Percentiles rank a stretch among this genome's conserved stretches.
These are phyloP conservation scores for Yamadazyma nakazawae DNA, from an alignment of 805 yeast species.

Conservation along the genomic window DNA sequence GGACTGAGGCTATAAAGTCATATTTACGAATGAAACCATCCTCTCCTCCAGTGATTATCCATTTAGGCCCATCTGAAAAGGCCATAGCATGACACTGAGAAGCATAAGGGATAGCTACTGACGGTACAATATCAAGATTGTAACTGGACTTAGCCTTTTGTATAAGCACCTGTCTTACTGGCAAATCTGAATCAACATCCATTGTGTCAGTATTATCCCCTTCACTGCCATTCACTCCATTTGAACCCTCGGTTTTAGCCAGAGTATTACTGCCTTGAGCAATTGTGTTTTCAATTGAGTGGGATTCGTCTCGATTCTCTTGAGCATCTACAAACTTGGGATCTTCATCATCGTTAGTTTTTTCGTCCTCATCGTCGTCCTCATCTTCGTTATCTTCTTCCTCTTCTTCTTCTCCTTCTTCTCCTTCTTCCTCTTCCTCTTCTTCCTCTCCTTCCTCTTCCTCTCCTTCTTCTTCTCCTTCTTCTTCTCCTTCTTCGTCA, in stretches of 20 bases:
- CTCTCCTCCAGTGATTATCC: constrained; percentile 91
- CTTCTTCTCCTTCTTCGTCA: constrained; percentile 15
- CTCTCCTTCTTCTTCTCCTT: constrained; percentile 14
- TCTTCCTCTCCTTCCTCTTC: constrained; percentile 16
- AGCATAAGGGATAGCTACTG: constrained; percentile 83
- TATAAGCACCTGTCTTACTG: constrained; percentile 27
- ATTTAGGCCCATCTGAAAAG: constrained; percentile 74
- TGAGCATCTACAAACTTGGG: constrained; percentile 9
- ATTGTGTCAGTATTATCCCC: neutral
- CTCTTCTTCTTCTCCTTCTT: constrained; percentile 16
- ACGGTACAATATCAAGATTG: constrained; percentile 71
- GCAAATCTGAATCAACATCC: constrained; percentile 8
- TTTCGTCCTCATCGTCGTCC: constrained; percentile 16
- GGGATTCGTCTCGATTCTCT: constrained; percentile 3
- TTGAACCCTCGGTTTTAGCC: constrained; percentile 18
- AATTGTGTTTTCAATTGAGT: neutral
- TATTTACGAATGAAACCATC: constrained; percentile 92
- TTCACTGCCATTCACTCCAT: constrained; percentile 5
- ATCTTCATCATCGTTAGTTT: constrained; percentile 18
- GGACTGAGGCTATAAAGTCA: constrained; percentile 80
- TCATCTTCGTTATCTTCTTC: constrained; percentile 16
- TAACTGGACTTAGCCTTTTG: constrained; percentile 49
- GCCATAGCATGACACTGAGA: constrained; percentile 76
- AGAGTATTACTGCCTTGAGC: constrained; percentile 14
- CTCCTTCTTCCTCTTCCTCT: constrained; percentile 16